phyloP scores from a whole-genome alignment of 306 rosid genomes.

The Quercus suber region DNA sequence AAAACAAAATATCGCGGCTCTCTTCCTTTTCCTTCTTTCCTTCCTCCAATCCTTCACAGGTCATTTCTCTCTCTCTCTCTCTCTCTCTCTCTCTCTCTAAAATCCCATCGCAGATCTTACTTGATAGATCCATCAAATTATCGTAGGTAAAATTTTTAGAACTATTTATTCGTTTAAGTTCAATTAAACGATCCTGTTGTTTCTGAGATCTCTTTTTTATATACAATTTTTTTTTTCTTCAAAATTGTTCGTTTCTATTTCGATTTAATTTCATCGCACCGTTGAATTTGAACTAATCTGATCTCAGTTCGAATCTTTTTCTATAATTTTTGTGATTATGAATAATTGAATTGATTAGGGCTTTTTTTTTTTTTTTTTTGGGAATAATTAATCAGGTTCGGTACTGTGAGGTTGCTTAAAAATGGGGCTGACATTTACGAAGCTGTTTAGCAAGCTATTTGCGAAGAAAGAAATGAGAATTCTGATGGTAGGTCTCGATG shows the following conservation, averaged over 20 bases:
- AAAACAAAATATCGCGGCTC: constrained; percentile 23
- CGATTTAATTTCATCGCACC: not conserved
- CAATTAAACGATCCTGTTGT: not conserved
- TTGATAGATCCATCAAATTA: not conserved
- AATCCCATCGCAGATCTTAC: not conserved
- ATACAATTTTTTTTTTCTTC: not conserved
- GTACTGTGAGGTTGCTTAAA: not conserved
- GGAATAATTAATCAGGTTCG: too few relatives aligned
- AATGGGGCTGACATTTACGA: constrained; percentile 92
- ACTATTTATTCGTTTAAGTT: not conserved
- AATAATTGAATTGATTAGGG: not conserved
- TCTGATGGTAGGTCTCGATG: constrained; percentile 98
- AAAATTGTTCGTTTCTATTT: not conserved
- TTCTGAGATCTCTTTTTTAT: not conserved
- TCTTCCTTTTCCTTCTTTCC: constrained; percentile 2
- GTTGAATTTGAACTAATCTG: not conserved
- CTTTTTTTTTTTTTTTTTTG: not conserved
- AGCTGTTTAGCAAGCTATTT: constrained; percentile 88
- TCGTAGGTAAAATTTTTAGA: not conserved
- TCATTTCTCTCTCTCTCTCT: not conserved
- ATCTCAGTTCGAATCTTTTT: constrained; percentile 10
- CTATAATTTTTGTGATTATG: not conserved
- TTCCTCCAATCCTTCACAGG: constrained; percentile 4
- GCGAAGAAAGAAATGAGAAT: constrained; percentile 96
- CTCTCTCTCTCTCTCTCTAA: not conserved